These are phyloP conservation scores for Miscanthus sacchariflorus DNA, from an alignment of 202 grass and related monocot species.

Conservation along the genomic window DNA sequence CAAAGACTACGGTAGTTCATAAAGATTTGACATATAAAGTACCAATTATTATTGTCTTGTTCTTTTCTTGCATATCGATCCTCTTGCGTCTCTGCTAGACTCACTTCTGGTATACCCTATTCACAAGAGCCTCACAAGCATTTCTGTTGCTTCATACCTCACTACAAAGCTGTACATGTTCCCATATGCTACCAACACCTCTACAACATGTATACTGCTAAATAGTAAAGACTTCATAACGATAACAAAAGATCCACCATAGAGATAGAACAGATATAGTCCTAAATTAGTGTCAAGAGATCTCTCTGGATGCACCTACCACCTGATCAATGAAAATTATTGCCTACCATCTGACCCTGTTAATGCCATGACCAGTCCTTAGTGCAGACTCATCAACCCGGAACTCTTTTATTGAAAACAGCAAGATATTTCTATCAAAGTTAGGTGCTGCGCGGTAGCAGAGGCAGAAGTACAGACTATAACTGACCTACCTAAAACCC, in stretches of 20 bases:
- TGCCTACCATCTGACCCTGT: constrained; percentile 32
- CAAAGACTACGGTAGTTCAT: constrained; percentile 12
- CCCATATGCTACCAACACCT: constrained; percentile 13
- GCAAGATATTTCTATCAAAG: not conserved
- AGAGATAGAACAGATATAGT: not conserved
- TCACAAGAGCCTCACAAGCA: constrained; percentile 27
- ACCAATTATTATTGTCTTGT: not conserved
- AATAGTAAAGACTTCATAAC: constrained; percentile 7
- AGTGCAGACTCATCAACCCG: not conserved
- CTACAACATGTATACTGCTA: not conserved
- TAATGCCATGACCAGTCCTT: constrained; percentile 22
- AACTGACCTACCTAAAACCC: constrained; percentile 17
- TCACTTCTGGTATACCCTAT: constrained; percentile 12
- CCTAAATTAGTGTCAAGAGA: constrained; percentile 7
- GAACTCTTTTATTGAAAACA: constrained; percentile 25
- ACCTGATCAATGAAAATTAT: not conserved
- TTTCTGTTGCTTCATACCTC: constrained; percentile 19
- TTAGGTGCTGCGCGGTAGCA: not conserved
- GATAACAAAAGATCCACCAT: not conserved
- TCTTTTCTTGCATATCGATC: not conserved
- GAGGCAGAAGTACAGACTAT: constrained; percentile 22
- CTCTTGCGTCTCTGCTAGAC: not conserved
- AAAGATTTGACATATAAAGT: constrained; percentile 26
- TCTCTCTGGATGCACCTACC: constrained; percentile 35
- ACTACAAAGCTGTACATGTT: constrained; percentile 26